Base-by-base conservation (phyloP, 1,284 basidiomycete species). In the Rugosomyces carneus region DNA sequence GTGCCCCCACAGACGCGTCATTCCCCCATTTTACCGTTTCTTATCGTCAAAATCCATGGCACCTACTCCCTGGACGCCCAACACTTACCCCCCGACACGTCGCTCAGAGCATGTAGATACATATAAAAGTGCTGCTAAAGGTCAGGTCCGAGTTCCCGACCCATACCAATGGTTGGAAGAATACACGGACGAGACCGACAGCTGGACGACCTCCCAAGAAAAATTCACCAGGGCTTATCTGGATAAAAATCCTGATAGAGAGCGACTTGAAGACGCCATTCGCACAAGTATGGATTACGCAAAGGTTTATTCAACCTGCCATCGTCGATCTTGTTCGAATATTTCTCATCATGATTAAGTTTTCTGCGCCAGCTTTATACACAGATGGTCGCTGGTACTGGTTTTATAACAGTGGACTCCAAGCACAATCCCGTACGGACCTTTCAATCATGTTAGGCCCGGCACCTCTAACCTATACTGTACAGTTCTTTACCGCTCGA, bases 381-480 rank as follows among this genome's bases (percentile, higher is more conserved):
- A 67, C 79, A 10, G 84, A 89, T 56, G 75, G 72, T 5, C 75
- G 73, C 40, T 90, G 85, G 80, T 91, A 91, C 57, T 87, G 85
- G 83, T 76, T 73, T 49, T 76, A 82, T 57, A 88, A 89, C 62
- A 78, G 75, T 44, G 85, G 85, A 11, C 69, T 88, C 31, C 80
- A 85, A 55, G 71, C 78, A 11, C 82, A 86, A 59, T 67, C 72
- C 35, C 73, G 80, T 81, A 47, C 42, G 69, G 62, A 10, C 9
- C n/a, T 24, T 18, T 18, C 20, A 27, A 19, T 23, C 21, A 8
- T 13, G 20, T 16, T 24, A n/a, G n/a, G n/a, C n/a, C n/a, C n/a
- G 18, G 11, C 23, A 15, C 20, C 16, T 19, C 19, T 29, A 23
- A 24, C 39, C 38, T 18, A 47, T 15, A 18, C 26, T 15, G 5